Base-by-base conservation (phyloP, 2,329 filamentous ascomycete genomes). In the Penicillium brevicompactum region DNA sequence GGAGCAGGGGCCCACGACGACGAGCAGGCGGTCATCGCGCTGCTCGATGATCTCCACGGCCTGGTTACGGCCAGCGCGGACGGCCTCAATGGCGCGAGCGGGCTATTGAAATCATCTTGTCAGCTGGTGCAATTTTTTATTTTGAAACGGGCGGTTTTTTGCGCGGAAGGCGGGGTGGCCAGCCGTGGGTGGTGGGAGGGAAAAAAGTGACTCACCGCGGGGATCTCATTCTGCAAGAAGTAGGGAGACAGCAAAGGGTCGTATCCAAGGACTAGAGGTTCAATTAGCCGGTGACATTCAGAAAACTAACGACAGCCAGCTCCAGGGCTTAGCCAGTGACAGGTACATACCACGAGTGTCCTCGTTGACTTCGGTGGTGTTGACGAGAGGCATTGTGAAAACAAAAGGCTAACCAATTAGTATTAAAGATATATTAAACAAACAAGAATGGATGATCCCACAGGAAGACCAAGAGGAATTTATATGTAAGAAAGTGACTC, bases 1-100 rank as follows among this genome's bases (percentile, higher is more conserved):
- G 27, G 92, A 97, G 82, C 94, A 99, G 50, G 94, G 94, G 2
- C 94, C 94, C 70, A 95, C 89, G 70, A 99, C 87, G 68, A 97
- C 94, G 59, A 99, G 85, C 32, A 99, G 89, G 58, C 92, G 90
- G 80, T 96, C 91, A 75, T 86, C 87, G 62, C 85, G 82, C 66
- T 80, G 77, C 57, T 90, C 87, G 73, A 96, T 87, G 71, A 95
- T 89, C 63, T 87, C 83, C 64, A 89, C 85, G 53, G 85, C 84
- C 64, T 87, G 84, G 60, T 76, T 68, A 51, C 78, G 72, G 56
- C 76, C 71, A 46, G 72, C 60, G n/a, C 76, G 66, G 50, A 80
- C 78, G 1, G 77, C 74, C 34, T 73, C 67, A 52, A 75, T 71
- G 30, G 76, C 75, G 54, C 66, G 60, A 1, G 65, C 58, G 41